Evolutionary conservation across 805 yeast genomes (phyloP), one percentile per base, ranked within the genome.

Genomic region (Candida golubevii): DNA sequence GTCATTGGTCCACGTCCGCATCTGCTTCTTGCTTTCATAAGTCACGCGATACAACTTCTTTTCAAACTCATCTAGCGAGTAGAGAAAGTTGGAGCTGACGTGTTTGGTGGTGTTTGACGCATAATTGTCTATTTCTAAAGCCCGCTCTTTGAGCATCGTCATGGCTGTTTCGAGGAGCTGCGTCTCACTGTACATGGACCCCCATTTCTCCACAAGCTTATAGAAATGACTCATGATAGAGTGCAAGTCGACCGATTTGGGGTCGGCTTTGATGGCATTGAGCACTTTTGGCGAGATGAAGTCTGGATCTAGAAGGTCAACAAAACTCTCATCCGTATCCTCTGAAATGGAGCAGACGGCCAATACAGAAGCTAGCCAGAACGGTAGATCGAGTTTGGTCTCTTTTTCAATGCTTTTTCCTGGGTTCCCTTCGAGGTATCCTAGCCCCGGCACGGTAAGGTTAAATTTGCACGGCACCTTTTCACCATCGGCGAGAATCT

Each of bases 311-410:
- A 79, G 65, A 42, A 89, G 69, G 39, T 79, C 83, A 6, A 88
- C 69, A 54, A 88, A 86, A 6, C 85, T 79, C 11, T 62, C 68
- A 8, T 57, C 66, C 0, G 64, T 61, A 10, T 59, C 66, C 26
- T 64, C 72, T 59, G 56, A 61, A 30, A 62, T 52, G 29, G 59
- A 60, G 50, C 63, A 68, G 36, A 50, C 60, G 0, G 96, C 96
- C 29, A 90, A 66, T 1, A 85, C 77, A 46, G 82, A 82, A 0
- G 96, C 95, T 34, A 91, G 65, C 98, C 98, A 91, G 27, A 89
- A 62, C 0, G 98, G 98, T 23, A 91, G 70, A 46, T 86, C 90
- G 3, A 88, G 56, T 55, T 80, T 81, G 2, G 89, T 72, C 30
- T 80, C 82, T 54, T 78, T 73, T 43, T 67, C 64, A 28, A 83